Evolutionary conservation across 495 filamentous ascomycete species (phyloP), one percentile per base, ranked within the genome.

Genomic region (Hypoxylon fragiforme): DNA sequence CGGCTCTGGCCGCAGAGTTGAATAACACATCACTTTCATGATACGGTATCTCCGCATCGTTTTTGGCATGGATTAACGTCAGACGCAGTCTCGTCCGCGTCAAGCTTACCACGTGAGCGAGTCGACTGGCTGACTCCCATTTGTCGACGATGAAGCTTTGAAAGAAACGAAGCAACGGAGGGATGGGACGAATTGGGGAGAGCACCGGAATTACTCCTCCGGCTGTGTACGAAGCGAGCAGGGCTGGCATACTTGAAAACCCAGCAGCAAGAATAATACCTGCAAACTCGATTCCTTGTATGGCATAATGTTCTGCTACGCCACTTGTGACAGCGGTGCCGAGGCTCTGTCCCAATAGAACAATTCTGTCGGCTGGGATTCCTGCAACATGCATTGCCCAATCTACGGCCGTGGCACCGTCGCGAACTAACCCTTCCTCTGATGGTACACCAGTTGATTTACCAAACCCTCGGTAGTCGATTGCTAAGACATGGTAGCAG

Each of bases 391-490:
- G 65, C 51, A 87, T 74, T 1, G 87, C 86, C 85, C 85, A 95
- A 53, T 86, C 77, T 1, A 91, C 73, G 1, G 86, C 73, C 0
- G 91, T 71, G 3, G 86, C 70, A 19, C 87, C 91, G 60, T 98
- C 94, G 6, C 79, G 81, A 49, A 94, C 88, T 11, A 98, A 73
- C 1, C 94, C 94, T 18, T 77, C 67, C 70, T 98, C 94, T 0
- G 87, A 86, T 2, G 94, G 94, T 12, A 71, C 73, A 19, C 92
- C 91, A 11, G 86, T 88, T 14, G 87, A 91, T 20, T 82, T 76
- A 4, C 92, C 92, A 62, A 89, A 97, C 20, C 94, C 94, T 20
- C 94, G 87, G 71, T 97, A 97, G 75, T 96, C 91, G 47, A 96
- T 78, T 18, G 44, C 73, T 0, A 89, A 61, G 20, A 88, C 75